A percentile compares a stretch with the other conserved stretches of the same genome.
Evolutionary conservation across 345 rosid species (phyloP).

Genomic region (Turritis glabra): DNA sequence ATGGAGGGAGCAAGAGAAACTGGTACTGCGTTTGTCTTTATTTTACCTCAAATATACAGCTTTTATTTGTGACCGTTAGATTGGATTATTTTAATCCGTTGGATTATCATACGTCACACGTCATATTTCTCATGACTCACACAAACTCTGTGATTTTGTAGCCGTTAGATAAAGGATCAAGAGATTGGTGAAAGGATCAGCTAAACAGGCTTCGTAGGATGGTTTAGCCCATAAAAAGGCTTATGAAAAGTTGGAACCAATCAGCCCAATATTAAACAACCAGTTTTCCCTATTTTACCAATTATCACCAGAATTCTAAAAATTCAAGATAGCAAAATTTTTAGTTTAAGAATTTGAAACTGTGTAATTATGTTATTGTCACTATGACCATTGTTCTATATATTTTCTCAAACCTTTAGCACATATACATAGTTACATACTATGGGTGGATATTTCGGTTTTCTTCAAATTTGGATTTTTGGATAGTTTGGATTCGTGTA

Average conservation of each 20-base stretch:
- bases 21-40: background rate
- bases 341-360: background rate
- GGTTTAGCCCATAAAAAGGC: background rate
- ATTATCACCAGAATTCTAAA: too few relatives aligned
- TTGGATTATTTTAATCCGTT: background rate
- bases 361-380: background rate
- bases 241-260: background rate
- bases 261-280: background rate
- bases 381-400: background rate
- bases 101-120: background rate
- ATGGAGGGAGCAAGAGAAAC: constrained; percentile 28
- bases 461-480: background rate
- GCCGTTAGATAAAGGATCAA: background rate
- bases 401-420: background rate
- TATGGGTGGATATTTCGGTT: background rate
- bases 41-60: background rate
- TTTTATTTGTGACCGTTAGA: constrained; percentile 4
- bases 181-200: background rate
- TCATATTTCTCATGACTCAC: background rate
- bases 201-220: background rate
- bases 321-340: background rate
- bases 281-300: too few relatives aligned
- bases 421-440: too few relatives aligned
- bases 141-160: too few relatives aligned
- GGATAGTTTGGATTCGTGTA: background rate